These are phyloP conservation scores for Magnolia changhungtana DNA, from an alignment of 164 flowering plant species.

Conservation along the genomic window DNA sequence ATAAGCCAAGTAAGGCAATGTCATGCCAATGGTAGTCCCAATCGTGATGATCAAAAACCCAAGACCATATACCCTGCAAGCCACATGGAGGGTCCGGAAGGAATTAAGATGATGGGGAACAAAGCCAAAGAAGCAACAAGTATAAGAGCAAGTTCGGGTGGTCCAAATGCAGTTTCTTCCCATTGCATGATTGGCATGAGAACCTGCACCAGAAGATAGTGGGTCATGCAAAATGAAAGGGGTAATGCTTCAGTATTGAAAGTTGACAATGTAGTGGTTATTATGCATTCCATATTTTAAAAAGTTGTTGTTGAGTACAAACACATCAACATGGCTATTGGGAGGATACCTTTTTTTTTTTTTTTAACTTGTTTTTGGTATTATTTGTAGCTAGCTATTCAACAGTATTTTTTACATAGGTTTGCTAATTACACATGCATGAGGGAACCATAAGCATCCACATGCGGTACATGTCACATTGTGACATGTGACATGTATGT, in stretches of 20 bases:
- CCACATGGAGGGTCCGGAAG: slow-evolving; percentile 99
- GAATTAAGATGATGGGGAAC: slow-evolving; percentile 85
- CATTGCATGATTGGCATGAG: slow-evolving; percentile 84
- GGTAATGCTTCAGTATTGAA: neutral
- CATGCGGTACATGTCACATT: too few species aligned
- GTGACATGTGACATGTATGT: too few species aligned
- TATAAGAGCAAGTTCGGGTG: slow-evolving; percentile 83
- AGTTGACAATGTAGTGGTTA: neutral
- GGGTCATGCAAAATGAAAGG: neutral
- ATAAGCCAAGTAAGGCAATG: slow-evolving; percentile 76
- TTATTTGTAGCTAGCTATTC: too few species aligned
- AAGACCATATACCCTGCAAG: slow-evolving; percentile 90
- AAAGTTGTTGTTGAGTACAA: neutral
- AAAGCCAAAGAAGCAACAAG: slow-evolving; percentile 89
- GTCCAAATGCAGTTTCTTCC: slow-evolving; percentile 98
- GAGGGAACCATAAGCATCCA: too few species aligned
- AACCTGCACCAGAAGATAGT: slow-evolving; percentile 45
- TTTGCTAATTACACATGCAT: too few species aligned
- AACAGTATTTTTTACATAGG: too few species aligned
- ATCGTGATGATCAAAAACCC: slow-evolving; percentile 94
- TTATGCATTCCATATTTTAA: neutral
- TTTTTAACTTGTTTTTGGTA: too few species aligned
- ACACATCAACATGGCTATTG: neutral
- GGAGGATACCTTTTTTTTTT: neutral
- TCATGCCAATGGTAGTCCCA: slow-evolving; percentile 95